Base-by-base conservation (phyloP, 805 yeast species). In the Vanderwaltozyma tropicalis region DNA sequence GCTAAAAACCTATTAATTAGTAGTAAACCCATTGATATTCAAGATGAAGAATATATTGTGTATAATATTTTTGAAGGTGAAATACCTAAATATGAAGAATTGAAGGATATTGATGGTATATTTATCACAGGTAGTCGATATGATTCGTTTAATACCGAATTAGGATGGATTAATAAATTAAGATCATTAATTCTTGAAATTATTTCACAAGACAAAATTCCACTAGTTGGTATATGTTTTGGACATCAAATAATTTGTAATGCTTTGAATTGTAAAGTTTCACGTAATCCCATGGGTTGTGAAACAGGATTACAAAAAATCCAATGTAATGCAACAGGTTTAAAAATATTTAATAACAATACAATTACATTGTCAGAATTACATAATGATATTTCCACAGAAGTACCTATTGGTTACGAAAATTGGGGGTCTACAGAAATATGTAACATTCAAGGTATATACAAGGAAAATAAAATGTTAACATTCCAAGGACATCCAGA, bases 401-500 rank as follows among this genome's bases (percentile, higher is more conserved):
- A 71, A 55, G 31, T 64, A 18, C 70, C 76, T 28, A 35, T 41
- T 17, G 62, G 64, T 41, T 29, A 22, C 19, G 33, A 48, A 34
- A 60, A 67, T 43, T 61, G 78, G 55, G 81, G 94, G 0, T 56
- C 69, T 5, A 71, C 80, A 7, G 57, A 64, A 0, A 65, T 57
- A 29, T 80, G 94, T 44, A 49, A 60, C 1, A 61, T 72, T 26
- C 96, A 87, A 59, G 94, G 94, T 0, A 61, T 83, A 21, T 71
- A 71, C 39, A 70, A 72, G 29, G 66, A 68, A 0, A 52, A 65
- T 17, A 65, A 68, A 31, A 38, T 81, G 7, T 58, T 87, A 17
- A 74, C 92, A 0, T 72, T 86, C 47, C 96, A 87, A 58, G 95
- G 95, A 0, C 96, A 87, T 51, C 96, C 96, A 0, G 96, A 87